phyloP scores from a whole-genome alignment of 129 eudicot genomes.

The Ambrosia artemisiifolia region DNA sequence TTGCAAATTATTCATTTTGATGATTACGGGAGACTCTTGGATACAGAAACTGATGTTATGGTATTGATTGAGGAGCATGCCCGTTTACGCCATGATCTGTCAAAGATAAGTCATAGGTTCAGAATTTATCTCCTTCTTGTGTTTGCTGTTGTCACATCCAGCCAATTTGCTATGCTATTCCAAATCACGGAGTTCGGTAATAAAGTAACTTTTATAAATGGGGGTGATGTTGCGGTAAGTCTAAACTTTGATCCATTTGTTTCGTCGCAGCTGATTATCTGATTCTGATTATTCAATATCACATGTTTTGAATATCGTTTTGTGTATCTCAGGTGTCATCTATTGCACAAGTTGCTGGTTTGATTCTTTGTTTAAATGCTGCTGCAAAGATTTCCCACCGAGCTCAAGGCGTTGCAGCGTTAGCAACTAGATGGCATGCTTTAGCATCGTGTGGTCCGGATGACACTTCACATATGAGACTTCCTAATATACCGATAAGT shows the following conservation, averaged over 20 bases:
- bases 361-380: slow-evolving; percentile 76
- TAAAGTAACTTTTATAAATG: slow-evolving; percentile 55
- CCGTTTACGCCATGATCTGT: slow-evolving; percentile 58
- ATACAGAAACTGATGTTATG: slow-evolving; percentile 56
- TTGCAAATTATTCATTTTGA: slow-evolving; percentile 79
- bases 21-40: slow-evolving; percentile 67
- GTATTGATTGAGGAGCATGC: slow-evolving; percentile 67
- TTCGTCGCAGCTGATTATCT: background rate
- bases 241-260: background rate
- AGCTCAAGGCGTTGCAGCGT: slow-evolving; percentile 73
- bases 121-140: slow-evolving; percentile 62
- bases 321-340: slow-evolving; percentile 54
- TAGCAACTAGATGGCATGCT: slow-evolving; percentile 85
- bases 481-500: slow-evolving; percentile 26
- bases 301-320: background rate
- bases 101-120: slow-evolving; percentile 87
- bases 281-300: background rate
- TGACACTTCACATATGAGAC: slow-evolving; percentile 42
- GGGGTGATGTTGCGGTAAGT: slow-evolving; percentile 87
- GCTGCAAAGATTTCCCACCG: slow-evolving; percentile 86
- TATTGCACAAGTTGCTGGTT: slow-evolving; percentile 68
- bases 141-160: slow-evolving; percentile 64
- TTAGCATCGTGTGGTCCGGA: slow-evolving; percentile 52
- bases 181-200: slow-evolving; percentile 60
- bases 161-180: slow-evolving; percentile 61